Evolutionary conservation across 139 green algal genomes (phyloP).

Genomic region (Dunaliella primolecta): DNA sequence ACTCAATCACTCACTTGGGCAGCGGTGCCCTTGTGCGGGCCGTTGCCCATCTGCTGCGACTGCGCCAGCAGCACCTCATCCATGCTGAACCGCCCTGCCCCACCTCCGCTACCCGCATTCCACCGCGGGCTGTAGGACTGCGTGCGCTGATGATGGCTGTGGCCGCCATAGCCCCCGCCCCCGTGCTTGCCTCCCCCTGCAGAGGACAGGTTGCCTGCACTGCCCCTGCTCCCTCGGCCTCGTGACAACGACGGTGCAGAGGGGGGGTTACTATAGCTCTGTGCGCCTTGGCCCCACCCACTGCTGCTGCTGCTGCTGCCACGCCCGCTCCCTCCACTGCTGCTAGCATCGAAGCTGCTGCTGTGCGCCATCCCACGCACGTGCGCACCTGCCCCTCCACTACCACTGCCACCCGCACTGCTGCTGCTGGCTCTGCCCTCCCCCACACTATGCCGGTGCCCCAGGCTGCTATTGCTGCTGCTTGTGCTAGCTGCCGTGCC

Average conservation of each 20-base stretch:
- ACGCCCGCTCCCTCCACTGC: background rate
- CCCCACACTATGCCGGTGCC: background rate
- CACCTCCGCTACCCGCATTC: background rate
- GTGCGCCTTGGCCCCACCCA: background rate
- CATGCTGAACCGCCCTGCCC: background rate
- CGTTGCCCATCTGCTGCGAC: slow-evolving; percentile 7
- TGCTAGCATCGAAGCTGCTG: background rate
- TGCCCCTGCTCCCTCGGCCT: background rate
- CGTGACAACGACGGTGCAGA: background rate
- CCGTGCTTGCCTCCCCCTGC: background rate
- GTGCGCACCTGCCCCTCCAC: background rate
- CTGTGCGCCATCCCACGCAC: background rate
- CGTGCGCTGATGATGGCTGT: background rate
- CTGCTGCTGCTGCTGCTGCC: background rate
- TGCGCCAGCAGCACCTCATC: background rate
- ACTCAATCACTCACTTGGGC: background rate
- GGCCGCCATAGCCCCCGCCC: no score
- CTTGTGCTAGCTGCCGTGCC: no score
- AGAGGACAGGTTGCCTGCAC: background rate
- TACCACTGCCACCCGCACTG: background rate
- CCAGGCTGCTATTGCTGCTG: background rate
- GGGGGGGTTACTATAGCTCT: background rate
- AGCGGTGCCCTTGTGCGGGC: background rate
- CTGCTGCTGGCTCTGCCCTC: background rate
- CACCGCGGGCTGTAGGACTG: background rate